phyloP scores from a whole-genome alignment of 192 early-diverging fungal species.

The Umbelopsis vinacea region DNA sequence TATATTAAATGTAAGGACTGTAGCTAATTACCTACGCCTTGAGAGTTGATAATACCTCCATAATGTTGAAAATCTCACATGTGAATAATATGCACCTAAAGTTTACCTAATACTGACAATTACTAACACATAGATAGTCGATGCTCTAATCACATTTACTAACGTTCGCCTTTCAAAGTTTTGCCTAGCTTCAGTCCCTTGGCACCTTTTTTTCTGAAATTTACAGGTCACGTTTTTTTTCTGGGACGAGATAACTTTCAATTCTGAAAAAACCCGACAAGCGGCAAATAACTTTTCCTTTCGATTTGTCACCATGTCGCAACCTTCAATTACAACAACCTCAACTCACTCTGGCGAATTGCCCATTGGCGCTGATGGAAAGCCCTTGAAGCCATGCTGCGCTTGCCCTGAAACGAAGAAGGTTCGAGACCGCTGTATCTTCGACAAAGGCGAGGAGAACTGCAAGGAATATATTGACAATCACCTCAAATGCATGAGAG shows the following conservation, averaged over 20 bases:
- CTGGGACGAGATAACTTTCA: not conserved
- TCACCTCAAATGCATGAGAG: constrained; percentile 90
- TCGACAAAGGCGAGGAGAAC: constrained; percentile 84
- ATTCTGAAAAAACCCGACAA: not conserved
- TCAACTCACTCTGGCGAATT: constrained; percentile 38
- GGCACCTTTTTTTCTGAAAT: not conserved
- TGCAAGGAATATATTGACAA: constrained; percentile 87
- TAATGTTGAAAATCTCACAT: too few relatives aligned
- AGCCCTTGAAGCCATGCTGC: constrained; percentile 90
- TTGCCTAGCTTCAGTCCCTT: too few relatives aligned
- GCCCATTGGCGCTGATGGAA: constrained; percentile 53
- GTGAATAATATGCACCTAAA: too few relatives aligned
- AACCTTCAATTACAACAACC: constrained; percentile 29
- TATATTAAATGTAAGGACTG: too few relatives aligned
- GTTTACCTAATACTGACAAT: too few relatives aligned
- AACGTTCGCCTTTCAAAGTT: too few relatives aligned
- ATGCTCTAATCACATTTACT: too few relatives aligned
- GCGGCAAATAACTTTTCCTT: constrained; percentile 8
- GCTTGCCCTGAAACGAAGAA: constrained; percentile 96
- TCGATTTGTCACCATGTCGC: constrained; percentile 25
- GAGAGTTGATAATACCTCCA: too few relatives aligned
- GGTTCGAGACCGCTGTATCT: constrained; percentile 86
- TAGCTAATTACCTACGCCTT: too few relatives aligned
- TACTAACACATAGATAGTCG: too few relatives aligned
- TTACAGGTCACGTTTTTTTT: not conserved